These are phyloP conservation scores for Delonix regia DNA, from an alignment of 306 rosid species.

Conservation along the genomic window DNA sequence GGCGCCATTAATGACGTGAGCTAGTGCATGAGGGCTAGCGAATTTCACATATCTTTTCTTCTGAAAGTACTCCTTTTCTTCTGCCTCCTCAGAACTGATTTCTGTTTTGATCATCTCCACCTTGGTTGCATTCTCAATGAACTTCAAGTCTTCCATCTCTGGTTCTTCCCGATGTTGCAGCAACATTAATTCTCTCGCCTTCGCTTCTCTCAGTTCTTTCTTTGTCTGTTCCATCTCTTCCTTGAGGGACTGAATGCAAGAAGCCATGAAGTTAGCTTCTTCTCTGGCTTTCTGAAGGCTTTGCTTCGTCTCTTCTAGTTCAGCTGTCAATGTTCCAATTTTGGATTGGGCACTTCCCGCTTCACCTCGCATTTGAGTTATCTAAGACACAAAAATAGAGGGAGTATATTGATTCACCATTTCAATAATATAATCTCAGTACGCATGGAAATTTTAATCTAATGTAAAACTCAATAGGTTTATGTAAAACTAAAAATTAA, in stretches of 20 bases:
- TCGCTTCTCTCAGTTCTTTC: conserved; percentile 62
- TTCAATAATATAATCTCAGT: too few relatives aligned
- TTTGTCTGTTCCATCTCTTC: conserved; percentile 72
- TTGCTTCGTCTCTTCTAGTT: conserved; percentile 69
- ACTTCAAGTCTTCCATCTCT: conserved; percentile 64
- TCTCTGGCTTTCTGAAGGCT: conserved; percentile 70
- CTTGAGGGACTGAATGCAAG: conserved; percentile 52
- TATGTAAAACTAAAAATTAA: too few relatives aligned
- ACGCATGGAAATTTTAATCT: too few relatives aligned
- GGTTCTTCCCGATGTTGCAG: conserved; percentile 45
- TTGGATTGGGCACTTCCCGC: conserved; percentile 42
- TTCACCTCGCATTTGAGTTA: conserved; percentile 43
- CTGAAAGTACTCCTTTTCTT: conserved; percentile 1
- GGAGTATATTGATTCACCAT: too few relatives aligned
- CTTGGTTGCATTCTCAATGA: conserved; percentile 45
- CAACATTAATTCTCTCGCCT: conserved; percentile 44
- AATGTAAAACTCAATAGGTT: too few relatives aligned
- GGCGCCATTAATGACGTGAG: conserved; percentile 45
- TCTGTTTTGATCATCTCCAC: not conserved
- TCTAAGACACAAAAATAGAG: not conserved
- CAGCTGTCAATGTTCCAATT: conserved; percentile 50
- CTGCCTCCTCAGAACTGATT: not conserved
- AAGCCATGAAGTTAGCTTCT: conserved; percentile 53
- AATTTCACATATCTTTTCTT: conserved; percentile 76
- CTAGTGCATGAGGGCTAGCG: conserved; percentile 74